These are phyloP conservation scores for Liriodendron chinense DNA, from an alignment of 164 flowering plant genomes.

Conservation along the genomic window DNA sequence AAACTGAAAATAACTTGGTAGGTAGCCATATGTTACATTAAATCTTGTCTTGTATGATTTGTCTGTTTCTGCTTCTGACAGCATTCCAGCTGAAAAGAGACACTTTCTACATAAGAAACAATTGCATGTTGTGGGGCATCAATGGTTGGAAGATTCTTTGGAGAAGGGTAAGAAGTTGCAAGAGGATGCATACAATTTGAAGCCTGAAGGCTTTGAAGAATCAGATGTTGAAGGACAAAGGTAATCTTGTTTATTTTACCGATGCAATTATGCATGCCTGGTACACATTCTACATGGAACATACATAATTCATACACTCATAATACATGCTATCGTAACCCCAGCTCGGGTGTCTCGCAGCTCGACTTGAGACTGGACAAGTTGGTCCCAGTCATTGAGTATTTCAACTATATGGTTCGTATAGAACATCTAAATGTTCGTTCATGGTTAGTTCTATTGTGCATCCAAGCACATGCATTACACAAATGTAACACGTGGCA, in stretches of 20 bases:
- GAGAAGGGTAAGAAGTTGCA: conserved; percentile 42
- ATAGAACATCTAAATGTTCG: neutral
- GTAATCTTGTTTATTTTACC: conserved; percentile 21
- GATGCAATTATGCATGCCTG: neutral
- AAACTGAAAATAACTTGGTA: too few relatives aligned
- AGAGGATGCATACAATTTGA: conserved; percentile 59
- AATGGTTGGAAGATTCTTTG: conserved; percentile 82
- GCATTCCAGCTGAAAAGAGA: conserved; percentile 51
- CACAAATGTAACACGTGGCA: too few relatives aligned
- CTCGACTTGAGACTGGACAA: neutral
- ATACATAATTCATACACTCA: neutral
- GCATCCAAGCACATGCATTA: too few relatives aligned
- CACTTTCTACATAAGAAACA: conserved; percentile 31
- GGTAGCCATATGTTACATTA: too few relatives aligned
- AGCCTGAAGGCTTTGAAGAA: conserved; percentile 28
- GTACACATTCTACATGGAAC: too few relatives aligned
- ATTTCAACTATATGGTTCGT: neutral
- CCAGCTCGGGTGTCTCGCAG: too few relatives aligned
- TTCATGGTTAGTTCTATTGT: too few relatives aligned
- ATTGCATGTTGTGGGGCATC: conserved; percentile 61
- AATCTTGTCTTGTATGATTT: too few relatives aligned
- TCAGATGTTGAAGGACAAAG: conserved; percentile 24
- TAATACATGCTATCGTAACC: too few relatives aligned
- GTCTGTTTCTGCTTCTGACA: conserved; percentile 16
- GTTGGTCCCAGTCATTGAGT: neutral